Conservation (phyloP, 345 rosid genomes). For the Populus ilicifolia region DNA sequence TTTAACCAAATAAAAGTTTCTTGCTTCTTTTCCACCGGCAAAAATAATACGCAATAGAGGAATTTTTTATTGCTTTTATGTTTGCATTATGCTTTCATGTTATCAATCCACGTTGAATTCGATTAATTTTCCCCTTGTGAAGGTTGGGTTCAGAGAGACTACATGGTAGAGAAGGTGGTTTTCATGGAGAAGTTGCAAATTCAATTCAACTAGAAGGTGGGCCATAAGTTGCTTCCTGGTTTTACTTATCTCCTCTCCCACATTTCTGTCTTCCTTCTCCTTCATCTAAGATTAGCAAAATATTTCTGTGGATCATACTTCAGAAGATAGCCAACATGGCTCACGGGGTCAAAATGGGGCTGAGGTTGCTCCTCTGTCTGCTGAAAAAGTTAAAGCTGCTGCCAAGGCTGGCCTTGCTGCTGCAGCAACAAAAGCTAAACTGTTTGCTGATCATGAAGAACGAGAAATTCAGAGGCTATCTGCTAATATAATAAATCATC, state of each 20-base stretch:
- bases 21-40: not conserved
- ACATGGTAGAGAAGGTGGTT: conserved; percentile 46
- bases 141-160: conserved; percentile 57
- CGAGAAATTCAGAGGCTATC: conserved; percentile 96
- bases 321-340: conserved; percentile 40
- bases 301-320: conserved; percentile 18
- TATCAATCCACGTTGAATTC: not conserved
- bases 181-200: conserved; percentile 45
- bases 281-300: not conserved
- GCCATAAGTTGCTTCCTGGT: not conserved
- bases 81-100: not conserved
- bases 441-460: conserved; percentile 98
- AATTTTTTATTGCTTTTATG: not conserved
- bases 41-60: not conserved
- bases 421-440: conserved; percentile 91
- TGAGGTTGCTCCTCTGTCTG: conserved; percentile 45
- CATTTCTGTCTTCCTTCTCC: not conserved
- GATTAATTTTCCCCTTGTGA: conserved; percentile 11
- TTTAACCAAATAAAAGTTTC: not conserved
- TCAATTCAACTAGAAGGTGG: conserved; percentile 49
- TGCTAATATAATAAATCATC: conserved; percentile 91
- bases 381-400: conserved; percentile 69
- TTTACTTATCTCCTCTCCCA: not conserved
- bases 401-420: conserved; percentile 89
- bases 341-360: conserved; percentile 49